A percentile compares a stretch with the other conserved stretches of the same genome.
phyloP scores from a whole-genome alignment of 768 basidiomycete species.

The Russula dissimulans region DNA sequence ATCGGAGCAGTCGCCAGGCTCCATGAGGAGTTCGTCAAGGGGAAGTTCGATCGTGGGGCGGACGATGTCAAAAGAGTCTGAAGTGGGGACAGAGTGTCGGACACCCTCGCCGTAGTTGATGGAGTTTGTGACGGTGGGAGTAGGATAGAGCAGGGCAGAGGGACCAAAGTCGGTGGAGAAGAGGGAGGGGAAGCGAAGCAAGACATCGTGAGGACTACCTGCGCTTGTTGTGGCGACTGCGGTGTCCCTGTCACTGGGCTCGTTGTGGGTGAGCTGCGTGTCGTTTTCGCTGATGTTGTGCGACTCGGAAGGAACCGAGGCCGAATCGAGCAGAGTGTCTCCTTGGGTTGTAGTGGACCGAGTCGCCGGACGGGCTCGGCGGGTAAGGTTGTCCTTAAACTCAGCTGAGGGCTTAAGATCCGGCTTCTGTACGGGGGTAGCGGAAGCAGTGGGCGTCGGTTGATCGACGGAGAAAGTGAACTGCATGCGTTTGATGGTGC shows the following conservation, averaged over 20 bases:
- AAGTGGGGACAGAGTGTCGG: conserved; percentile 33
- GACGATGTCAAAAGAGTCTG: conserved; percentile 49
- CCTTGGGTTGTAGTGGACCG: conserved; percentile 32
- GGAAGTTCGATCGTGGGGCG: conserved; percentile 82
- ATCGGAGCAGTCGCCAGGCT: conserved; percentile 26
- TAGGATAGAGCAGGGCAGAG: conserved; percentile 57
- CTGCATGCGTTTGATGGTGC: conserved; percentile 81
- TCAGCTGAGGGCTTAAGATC: conserved; percentile 58
- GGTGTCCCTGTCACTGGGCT: conserved; percentile 24
- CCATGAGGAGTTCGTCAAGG: conserved; percentile 72
- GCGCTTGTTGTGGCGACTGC: conserved; percentile 15
- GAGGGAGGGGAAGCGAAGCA: conserved; percentile 62
- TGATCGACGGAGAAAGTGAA: conserved; percentile 84
- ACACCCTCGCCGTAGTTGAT: conserved; percentile 77
- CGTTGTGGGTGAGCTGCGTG: conserved; percentile 23
- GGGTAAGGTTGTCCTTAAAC: conserved; percentile 42
- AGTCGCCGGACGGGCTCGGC: conserved; percentile 33
- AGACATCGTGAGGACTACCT: conserved; percentile 24
- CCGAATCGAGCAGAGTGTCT: conserved; percentile 12
- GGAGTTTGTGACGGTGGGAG: conserved; percentile 55
- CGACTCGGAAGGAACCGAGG: background rate
- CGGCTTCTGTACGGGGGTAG: conserved; percentile 49
- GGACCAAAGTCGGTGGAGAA: conserved; percentile 74
- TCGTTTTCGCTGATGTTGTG: conserved; percentile 28
- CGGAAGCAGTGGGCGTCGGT: conserved; percentile 39